Percentiles rank a stretch among this genome's conserved stretches.
Conservation (phyloP, 2,329 filamentous ascomycete species). For the Verticillium tricorpus region DNA sequence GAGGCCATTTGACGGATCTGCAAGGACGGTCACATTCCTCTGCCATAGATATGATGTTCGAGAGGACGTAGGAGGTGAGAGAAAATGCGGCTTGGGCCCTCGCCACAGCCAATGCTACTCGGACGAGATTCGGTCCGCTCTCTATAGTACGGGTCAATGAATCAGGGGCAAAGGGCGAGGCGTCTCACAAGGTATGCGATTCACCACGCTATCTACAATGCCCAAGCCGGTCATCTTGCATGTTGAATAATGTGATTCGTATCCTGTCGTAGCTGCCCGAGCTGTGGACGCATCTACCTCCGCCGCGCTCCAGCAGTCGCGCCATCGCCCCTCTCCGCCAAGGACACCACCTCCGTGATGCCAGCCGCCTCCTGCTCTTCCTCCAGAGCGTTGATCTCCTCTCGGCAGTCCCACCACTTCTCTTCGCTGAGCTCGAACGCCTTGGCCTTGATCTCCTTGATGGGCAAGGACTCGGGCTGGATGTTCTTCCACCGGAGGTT, state of each 20-base stretch:
- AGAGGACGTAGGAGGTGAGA: no score
- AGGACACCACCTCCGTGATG: slow-evolving; percentile 88
- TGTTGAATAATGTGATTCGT: not conserved
- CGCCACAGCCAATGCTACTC: no score
- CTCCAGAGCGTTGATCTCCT: slow-evolving; percentile 86
- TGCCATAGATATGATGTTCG: no score
- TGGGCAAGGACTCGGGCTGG: slow-evolving; percentile 61
- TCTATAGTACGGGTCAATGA: no score
- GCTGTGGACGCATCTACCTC: slow-evolving; percentile 4
- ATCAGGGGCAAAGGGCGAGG: no score
- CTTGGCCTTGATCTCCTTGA: slow-evolving; percentile 90
- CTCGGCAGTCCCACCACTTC: slow-evolving; percentile 98
- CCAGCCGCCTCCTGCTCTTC: slow-evolving; percentile 95
- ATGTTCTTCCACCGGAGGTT: slow-evolving; percentile 65
- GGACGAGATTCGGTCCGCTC: no score
- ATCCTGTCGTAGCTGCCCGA: no score
- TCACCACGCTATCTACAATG: no score
- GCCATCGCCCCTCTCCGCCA: slow-evolving; percentile 67
- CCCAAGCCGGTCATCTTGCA: not conserved
- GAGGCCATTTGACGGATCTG: no score
- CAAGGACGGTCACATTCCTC: no score
- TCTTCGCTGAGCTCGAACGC: slow-evolving; percentile 90
- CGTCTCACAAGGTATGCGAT: no score
- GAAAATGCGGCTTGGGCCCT: no score
- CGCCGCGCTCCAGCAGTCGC: slow-evolving; percentile 34